Percentiles rank a stretch among this genome's conserved stretches.
These are phyloP conservation scores for Luffa acutangula DNA, from an alignment of 306 rosid species.

Conservation along the genomic window DNA sequence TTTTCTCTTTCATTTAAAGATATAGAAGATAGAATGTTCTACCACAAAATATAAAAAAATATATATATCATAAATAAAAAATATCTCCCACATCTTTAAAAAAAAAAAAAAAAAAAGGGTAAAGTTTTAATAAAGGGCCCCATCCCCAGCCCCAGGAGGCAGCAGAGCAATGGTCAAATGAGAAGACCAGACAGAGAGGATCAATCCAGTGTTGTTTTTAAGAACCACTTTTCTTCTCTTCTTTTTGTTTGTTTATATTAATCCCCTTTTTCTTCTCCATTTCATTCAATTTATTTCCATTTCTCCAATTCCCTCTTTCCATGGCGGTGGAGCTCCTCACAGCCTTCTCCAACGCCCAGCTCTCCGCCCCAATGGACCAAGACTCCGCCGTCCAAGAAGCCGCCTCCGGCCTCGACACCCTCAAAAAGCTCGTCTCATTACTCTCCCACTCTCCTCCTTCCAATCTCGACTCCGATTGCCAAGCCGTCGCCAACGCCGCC, in stretches of 20 bases:
- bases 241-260: neutral
- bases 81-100: too few species aligned
- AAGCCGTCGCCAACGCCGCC: conserved; percentile 60
- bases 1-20: too few species aligned
- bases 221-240: neutral
- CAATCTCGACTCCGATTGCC: conserved; percentile 10
- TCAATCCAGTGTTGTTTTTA: neutral
- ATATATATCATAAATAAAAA: too few species aligned
- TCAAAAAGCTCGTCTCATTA: conserved; percentile 39
- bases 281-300: neutral
- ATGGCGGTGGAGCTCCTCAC: conserved; percentile 75
- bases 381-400: conserved; percentile 67
- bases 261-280: neutral
- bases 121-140: neutral
- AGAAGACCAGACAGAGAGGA: neutral
- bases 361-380: conserved; percentile 30
- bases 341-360: neutral
- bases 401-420: conserved; percentile 61
- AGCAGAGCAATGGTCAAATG: neutral
- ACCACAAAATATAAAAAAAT: too few species aligned
- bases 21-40: too few species aligned
- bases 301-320: neutral
- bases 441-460: conserved; percentile 20
- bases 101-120: neutral
- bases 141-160: neutral